Evolutionary conservation across 2,329 filamentous ascomycete genomes (phyloP).

Genomic region (Aspergillus aculeatinus): DNA sequence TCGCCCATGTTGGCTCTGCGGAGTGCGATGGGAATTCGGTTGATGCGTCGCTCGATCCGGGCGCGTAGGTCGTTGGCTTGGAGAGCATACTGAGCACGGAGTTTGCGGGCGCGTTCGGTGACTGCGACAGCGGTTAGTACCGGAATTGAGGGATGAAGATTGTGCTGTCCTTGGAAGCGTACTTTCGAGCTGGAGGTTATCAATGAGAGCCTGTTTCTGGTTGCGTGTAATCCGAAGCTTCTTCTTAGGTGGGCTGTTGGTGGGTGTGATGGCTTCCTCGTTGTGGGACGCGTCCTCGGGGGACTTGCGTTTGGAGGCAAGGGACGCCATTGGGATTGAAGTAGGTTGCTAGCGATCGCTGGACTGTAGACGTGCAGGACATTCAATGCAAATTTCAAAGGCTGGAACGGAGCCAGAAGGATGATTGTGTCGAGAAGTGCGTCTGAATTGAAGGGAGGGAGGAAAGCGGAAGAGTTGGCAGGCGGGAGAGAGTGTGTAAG

Average conservation of each 20-base stretch:
- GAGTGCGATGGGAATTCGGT: slow-evolving; percentile 79
- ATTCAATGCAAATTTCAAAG: not conserved
- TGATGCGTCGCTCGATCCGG: slow-evolving; percentile 88
- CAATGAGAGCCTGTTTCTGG: slow-evolving; percentile 83
- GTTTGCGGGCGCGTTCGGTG: slow-evolving; percentile 79
- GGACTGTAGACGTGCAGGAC: not conserved
- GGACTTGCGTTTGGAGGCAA: slow-evolving; percentile 42
- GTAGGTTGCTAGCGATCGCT: not conserved
- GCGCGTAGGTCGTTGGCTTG: slow-evolving; percentile 82
- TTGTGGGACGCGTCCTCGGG: slow-evolving; percentile 46
- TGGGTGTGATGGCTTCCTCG: slow-evolving; percentile 46
- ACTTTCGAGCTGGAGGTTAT: slow-evolving; percentile 89
- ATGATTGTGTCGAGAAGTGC: not conserved
- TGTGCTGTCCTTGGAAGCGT: slow-evolving; percentile 33
- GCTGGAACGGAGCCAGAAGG: not conserved
- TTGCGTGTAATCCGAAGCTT: slow-evolving; percentile 61
- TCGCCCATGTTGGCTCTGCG: slow-evolving; percentile 82
- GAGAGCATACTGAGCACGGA: slow-evolving; percentile 83
- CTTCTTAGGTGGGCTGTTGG: slow-evolving; percentile 63
- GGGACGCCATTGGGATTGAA: slow-evolving; percentile 35
- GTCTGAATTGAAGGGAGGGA: not conserved
- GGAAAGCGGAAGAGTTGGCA: slow-evolving; percentile 8
- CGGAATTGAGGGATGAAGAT: slow-evolving; percentile 14
- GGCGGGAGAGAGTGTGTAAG: slow-evolving; percentile 7
- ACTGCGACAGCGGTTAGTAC: slow-evolving; percentile 55